Base-by-base conservation (phyloP, 768 basidiomycete species). In the Naganishia onofrii region DNA sequence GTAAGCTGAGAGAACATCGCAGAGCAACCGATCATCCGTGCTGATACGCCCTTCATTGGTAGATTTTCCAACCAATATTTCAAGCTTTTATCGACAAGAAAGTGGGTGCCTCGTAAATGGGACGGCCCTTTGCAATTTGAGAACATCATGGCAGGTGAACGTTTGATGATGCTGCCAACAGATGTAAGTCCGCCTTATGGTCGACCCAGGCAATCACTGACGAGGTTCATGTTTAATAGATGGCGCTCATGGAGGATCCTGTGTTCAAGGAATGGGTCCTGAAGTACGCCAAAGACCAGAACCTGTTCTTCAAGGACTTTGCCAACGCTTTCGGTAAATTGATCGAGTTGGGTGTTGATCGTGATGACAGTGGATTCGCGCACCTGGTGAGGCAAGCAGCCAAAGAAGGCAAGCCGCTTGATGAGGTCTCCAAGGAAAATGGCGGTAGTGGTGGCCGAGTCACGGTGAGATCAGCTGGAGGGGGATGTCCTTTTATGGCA, bases 91-190 rank as follows among this genome's bases (percentile, higher is more conserved):
- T 73, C 81, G 56, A 72, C 71, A 2, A 70, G 76, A 36, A 78
- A 80, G 38, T 82, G 81, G 81, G 74, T 70, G 23, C 77, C 77
- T 3, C 36, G 78, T 42, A 72, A 79, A 63, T 82, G 81, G 81
- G 78, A 79, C 42, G 81, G 81, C 1, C 81, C 81, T 1, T 76
- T 79, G 71, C 80, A 81, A 74, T 81, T 76, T 55, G 81, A 80
- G 64, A 74, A 80, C 10, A 78, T 75, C 19, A 77, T 79, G 0
- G 77, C 78, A 1, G 80, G 80, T 3, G 76, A 77, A 32, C 76
- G 79, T 34, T 72, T 82, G 19, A 82, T 82, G 81, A 82, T 82
- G 81, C 73, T 82, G 10, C 80, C 80, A 8, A 78, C 78, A 12
- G 81, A 82, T 69, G 78, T 79, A 51, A 72, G 77, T 71, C 42